Base-by-base conservation (phyloP, 2,329 filamentous ascomycete genomes). In the Fusarium mexicanum region DNA sequence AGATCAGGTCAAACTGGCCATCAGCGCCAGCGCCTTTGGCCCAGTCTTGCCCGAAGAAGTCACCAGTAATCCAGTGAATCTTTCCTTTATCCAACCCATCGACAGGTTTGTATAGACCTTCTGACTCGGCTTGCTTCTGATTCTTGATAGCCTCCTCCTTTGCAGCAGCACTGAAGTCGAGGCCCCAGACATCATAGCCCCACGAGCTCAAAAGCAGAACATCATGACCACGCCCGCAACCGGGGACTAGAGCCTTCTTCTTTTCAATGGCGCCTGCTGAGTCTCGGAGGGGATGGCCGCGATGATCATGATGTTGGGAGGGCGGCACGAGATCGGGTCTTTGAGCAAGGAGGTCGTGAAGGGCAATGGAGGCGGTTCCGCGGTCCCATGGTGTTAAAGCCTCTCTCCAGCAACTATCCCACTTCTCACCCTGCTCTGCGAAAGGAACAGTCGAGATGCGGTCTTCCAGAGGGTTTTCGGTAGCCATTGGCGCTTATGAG, bases 161-260 rank as follows among this genome's bases (percentile, higher is more conserved):
- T 6, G 86, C 87, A 20, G 77, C 78, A 14, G 85, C 78, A 50
- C 91, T 91, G 63, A 89, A 87, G 79, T 97, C 94, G 4, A 97
- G 83, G 0, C 94, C 95, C 77, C 90, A 91, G 3, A 91, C 90
- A 82, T 97, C 92, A 80, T 93, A 96, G 3, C 94, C 94, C 78
- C 92, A 90, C 16, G 90, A 89, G 57, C 91, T 89, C 50, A 97
- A 87, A 43, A 97, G 85, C 16, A 94, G 86, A 4, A 94, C 93
- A 83, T 97, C 95, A 79, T 96, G 92, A 10, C 94, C 95, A 53
- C 89, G 88, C 1, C 94, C 95, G 81, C 94, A 97, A 10, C 94
- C 94, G 1, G 94, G 93, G 0, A 97, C 92, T 14, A 97, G 85
- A 3, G 92, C 94, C 41, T 76, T 80, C 41, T 76, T 74, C 54